Base-by-base conservation (phyloP, 257 asterid species). In the Avicennia marina region DNA sequence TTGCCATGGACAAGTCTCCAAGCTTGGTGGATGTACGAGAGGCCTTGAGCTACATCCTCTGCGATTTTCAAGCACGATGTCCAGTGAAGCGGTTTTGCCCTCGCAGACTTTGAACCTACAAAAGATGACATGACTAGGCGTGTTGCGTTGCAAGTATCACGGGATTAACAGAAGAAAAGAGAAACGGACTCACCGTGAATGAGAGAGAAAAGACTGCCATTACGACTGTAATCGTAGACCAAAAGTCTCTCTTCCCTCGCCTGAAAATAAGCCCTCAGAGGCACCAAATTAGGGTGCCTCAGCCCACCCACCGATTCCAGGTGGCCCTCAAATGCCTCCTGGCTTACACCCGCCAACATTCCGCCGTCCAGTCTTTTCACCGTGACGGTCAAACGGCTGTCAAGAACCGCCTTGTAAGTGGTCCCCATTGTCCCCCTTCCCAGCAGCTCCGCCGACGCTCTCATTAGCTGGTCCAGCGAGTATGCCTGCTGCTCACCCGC, bases 1-100 rank as follows among this genome's bases (percentile, higher is more conserved):
- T 93, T 93, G 11, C 98, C 98, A 36, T 93, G 98, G 2, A 82
- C 79, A 51, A 89, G 71, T 15, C 86, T 95, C 0, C 95, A 96
- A 47, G 76, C 89, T 56, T 85, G 98, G 60, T 93, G 98, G 77
- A 93, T 86, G 70, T 81, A 84, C 9, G 75, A 73, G 59, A 91
- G 59, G 25, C 98, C 95, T 7, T 95, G 58, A 10, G 95, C 98
- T 22, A 88, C 72, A 69, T 91, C 98, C 74, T 91, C 95, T 3
- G 97, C 95, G 56, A 89, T 89, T 72, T 93, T 93, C 12, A 93
- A 85, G 65, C 98, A 88, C 29, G 98, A 93, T 61, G 98, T 93
- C 98, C 98, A 93, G 66, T 93, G 98, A 50, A 93, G 98, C 17
- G 98, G 95, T 70, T 88, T 91, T 43, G 97, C 36, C 19, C 2